Evolutionary conservation across 2,329 filamentous ascomycete species (phyloP), one percentile per base, ranked within the genome.

Genomic region (Neonectria coccinea): DNA sequence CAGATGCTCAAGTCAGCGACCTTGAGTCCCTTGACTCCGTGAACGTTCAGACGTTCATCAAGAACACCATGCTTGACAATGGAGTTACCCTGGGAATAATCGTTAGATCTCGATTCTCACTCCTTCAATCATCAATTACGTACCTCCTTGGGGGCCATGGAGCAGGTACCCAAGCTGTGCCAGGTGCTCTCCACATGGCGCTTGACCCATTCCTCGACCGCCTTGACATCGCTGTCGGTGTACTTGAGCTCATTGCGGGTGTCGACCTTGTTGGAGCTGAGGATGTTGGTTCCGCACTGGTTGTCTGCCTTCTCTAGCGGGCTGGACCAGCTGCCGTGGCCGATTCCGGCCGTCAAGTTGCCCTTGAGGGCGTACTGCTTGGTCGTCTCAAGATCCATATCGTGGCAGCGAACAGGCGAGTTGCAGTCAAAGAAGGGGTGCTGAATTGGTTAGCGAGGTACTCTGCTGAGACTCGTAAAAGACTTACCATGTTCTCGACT

Each of bases 41-140:
- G 90, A 3, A 94, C 91, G 70, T 93, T 93, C 60, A 94, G 85
- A 64, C 91, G 87, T 79, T 92, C 90, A 74, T 94, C 91, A 41
- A 94, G 80, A 0, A 94, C 91, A 64, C 91, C 91, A 73, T 93
- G 90, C 81, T 91, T 92, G 77, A 94, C 91, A 73, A 94, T 92
- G 73, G 86, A 89, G 82, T 93, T 94, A 64, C 92, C 92, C 73
- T 42, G n/a, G n/a, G n/a, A 42, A 5, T 3, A 7, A 42, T 5
- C 10, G 16, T 42, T 42, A 42, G 39, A 2, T 4, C 10, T 4
- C 10, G n/a, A 2, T 11, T 42, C n/a, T 42, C n/a, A 18, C 4
- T 3, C 9, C 1, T 11, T 20, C 39, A 18, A 42, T 42, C 9
- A 0, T 20, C 7, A 4, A 18, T 16, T 41, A 1, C 39, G 20